Base-by-base conservation (phyloP, 306 rosid species). In the Cucurbita moschata region DNA sequence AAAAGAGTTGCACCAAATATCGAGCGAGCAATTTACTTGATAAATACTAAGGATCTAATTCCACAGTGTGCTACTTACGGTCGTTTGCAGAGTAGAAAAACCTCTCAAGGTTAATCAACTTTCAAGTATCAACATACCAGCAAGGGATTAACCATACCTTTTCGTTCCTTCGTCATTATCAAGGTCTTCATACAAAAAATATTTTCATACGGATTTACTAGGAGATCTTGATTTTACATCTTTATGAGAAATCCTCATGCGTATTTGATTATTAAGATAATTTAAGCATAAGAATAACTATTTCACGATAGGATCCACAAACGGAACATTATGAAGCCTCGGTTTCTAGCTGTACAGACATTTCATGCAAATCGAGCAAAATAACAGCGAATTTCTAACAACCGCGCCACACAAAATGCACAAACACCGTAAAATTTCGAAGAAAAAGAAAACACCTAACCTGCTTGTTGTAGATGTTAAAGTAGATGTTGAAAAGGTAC, bases 381-480 rank as follows among this genome's bases (percentile, higher is more conserved):
- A 26, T 14, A 23, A 26, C 73, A 5, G 47, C 56, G 13, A 23
- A 47, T 68, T 30, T 66, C 51, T 3, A 66, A 66, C 53, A 43
- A 66, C 3, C 54, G 16, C 11, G 12, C 56, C n/a, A 19, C 13
- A 46, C 6, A 68, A 13, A 46, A 46, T 13, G 42, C 53, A 47
- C 5, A 50, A 39, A 55, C 44, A 49, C 52, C 19, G 2, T 14
- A 50, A 14, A 19, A 30, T 8, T 47, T 1, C 30, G 70, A 64
- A 57, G 56, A 19, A 37, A 15, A 49, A 69, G 9, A 1, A 64
- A 54, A 62, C 13, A 50, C 13, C 54, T 37, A 10, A 94, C 99
- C 96, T 95, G 97, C 77, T 95, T 95, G 82, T 91, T 95, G 80
- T 88, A 95, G 77, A 95, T 91, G 59, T 95, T 95, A 75, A 95